Evolutionary conservation across 352 stramenopile genomes (phyloP), one percentile per base, ranked within the genome.

Genomic region (Phytophthora litchii): DNA sequence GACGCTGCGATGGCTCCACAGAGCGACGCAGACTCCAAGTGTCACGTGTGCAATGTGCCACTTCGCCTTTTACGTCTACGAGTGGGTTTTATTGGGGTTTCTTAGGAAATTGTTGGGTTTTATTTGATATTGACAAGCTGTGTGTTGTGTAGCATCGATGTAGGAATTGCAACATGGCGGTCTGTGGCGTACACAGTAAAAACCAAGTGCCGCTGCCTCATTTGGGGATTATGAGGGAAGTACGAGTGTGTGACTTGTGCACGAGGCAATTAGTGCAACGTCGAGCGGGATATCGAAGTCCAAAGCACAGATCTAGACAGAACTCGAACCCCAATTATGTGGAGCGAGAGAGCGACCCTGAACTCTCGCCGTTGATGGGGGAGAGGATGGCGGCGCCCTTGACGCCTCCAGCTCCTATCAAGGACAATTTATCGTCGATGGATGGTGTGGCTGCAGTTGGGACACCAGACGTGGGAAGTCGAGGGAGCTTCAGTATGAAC

Each of bases 151-250:
- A 89, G 73, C 82, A 89, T 56, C 78, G 77, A 40, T 91, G 79
- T 48, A 68, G 78, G 27, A 91, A 91, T 36, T 91, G 82, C 36
- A 70, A 70, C 10, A 53, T 76, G n/a, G 64, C 79, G 4, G 82
- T 91, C 14, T 91, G 82, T 35, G 75, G 80, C 38, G 80, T 89
- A 23, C 82, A 91, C 61, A 91, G 82, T 46, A 88, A 83, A 54
- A 89, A 91, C 63, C 82, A 91, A 57, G 76, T 91, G 32, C 82
- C 82, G 32, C 58, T 91, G 64, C 82, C 82, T 3, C 80, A 91
- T 25, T 61, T 86, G 34, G 82, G 82, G 21, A 88, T 91, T 43
- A 84, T 91, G 64, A 86, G 80, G 43, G 77, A 87, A 44, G 80
- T 88, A 43, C 82, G 82, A 29, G 82, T 91, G 37, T 91, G 82